These are phyloP conservation scores for Dujonia santamariae DNA, from an alignment of 1,139 yeast species.

Conservation along the genomic window DNA sequence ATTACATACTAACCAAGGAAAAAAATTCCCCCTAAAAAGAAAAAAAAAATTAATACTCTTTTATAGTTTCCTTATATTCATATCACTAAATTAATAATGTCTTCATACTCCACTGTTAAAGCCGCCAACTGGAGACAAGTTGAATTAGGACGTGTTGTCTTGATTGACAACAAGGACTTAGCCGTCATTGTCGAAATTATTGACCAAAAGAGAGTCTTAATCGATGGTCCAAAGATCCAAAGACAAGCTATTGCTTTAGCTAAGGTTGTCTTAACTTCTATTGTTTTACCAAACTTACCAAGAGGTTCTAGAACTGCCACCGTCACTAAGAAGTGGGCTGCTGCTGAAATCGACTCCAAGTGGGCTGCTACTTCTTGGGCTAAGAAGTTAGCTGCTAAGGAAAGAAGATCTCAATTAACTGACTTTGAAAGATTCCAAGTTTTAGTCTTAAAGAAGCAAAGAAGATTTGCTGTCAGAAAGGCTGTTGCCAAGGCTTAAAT, in stretches of 20 bases:
- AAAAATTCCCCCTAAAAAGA: neutral
- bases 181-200: conserved; percentile 97
- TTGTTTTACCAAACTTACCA: conserved; percentile 80
- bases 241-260: conserved; percentile 91
- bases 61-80: neutral
- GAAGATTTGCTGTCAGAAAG: conserved; percentile 90
- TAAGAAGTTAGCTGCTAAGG: conserved; percentile 93
- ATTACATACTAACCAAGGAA: conserved; percentile 1
- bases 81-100: conserved; percentile 21
- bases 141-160: conserved; percentile 99
- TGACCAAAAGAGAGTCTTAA: conserved; percentile 97
- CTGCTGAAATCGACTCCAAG: conserved; percentile 83
- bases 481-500: conserved; percentile 77
- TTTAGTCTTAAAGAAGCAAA: conserved; percentile 93
- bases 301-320: conserved; percentile 90
- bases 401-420: conserved; percentile 86
- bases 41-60: conserved; percentile 2
- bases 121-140: conserved; percentile 99
- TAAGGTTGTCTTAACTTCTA: conserved; percentile 89
- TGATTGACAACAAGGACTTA: conserved; percentile 76
- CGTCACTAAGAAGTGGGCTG: conserved; percentile 91
- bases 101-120: conserved; percentile 68
- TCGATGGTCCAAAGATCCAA: conserved; percentile 95
- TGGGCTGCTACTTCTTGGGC: conserved; percentile 97
- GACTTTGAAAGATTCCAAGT: conserved; percentile 99